Base-by-base conservation (phyloP, 164 flowering plant genomes). In the Macadamia integrifolia region DNA sequence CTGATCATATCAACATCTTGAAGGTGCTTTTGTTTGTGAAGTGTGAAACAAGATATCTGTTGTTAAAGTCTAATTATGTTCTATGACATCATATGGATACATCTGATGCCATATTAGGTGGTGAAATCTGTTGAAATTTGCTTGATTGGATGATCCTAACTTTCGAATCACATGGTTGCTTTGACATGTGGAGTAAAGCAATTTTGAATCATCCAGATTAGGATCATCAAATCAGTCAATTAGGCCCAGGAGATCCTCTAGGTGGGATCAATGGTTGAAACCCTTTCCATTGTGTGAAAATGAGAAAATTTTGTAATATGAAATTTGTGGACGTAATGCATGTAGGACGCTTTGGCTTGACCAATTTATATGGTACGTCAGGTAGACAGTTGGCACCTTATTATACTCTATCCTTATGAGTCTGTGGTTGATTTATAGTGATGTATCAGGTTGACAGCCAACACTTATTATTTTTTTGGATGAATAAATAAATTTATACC, bases 1-100 rank as follows among this genome's bases (percentile, higher is more conserved):
- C 97, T 28, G 96, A 95, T 69, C 91, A 86, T 55, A 81, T 95
- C 77, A 95, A 88, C 75, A 89, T 92, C 66, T 77, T 95, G 66
- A 95, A 95, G 98, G 99, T 94, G 87, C 57, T 58, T 66, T 65
- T 18, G 50, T 46, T 46, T 46, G 50, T 9, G 50, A 46, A 35
- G 40, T 35, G 40, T 35, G 40, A 35, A 35, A 35, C 40, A 35
- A 35, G 5, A 18, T 31, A 17, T 42, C 2, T 32, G 42, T 69
- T 59, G 3, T 14, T 50, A 14, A 31, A 60, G 13, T 58, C 42
- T 59, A 7, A 43, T 32, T 48, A 32, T 49, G 57, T 11, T 12
- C 12, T 71, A 42, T 31, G 50, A 46, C 50, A 9, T 46, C 6
- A 46, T 46, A 46, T 9, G 7, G 50, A 46, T 46, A 46, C 50